Conservation (phyloP, 2,329 filamentous ascomycete genomes). For the Bimuria novae-zelandiae region DNA sequence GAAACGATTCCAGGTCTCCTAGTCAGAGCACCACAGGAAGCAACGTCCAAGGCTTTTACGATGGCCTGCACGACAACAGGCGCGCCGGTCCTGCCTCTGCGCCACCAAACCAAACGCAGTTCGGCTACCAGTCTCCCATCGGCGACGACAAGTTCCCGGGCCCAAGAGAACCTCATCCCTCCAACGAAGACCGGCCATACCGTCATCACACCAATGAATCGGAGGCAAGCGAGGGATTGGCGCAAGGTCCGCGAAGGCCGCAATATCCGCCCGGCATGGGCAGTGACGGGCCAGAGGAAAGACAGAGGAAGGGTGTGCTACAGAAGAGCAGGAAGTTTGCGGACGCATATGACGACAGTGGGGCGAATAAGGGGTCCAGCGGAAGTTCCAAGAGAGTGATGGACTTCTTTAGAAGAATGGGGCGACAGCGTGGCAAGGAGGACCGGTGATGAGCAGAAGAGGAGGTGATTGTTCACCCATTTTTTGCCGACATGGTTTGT, state of each 20-base stretch:
- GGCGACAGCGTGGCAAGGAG: slow-evolving; percentile 64
- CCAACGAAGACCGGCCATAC: slow-evolving; percentile 29
- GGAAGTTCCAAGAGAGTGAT: slow-evolving; percentile 92
- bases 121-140: slow-evolving; percentile 32
- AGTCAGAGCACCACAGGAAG: slow-evolving; percentile 53
- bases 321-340: slow-evolving; percentile 87
- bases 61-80: slow-evolving; percentile 43
- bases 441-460: slow-evolving; percentile 21
- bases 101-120: slow-evolving; percentile 43
- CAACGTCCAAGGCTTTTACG: slow-evolving; percentile 50
- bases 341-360: slow-evolving; percentile 77
- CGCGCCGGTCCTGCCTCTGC: slow-evolving; percentile 40
- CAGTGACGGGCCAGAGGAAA: slow-evolving; percentile 28
- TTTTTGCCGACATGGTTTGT: slow-evolving; percentile 1
- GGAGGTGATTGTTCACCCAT: not conserved
- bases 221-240: slow-evolving; percentile 41
- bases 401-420: slow-evolving; percentile 94
- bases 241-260: slow-evolving; percentile 27
- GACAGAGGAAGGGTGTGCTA: slow-evolving; percentile 59
- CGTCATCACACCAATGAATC: slow-evolving; percentile 39
- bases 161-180: slow-evolving; percentile 39
- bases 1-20: slow-evolving; percentile 47
- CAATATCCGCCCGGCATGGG: slow-evolving; percentile 50
- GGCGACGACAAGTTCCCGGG: slow-evolving; percentile 45
- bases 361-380: slow-evolving; percentile 36